phyloP scores from a whole-genome alignment of 345 rosid genomes.

The Gossypium raimondii region DNA sequence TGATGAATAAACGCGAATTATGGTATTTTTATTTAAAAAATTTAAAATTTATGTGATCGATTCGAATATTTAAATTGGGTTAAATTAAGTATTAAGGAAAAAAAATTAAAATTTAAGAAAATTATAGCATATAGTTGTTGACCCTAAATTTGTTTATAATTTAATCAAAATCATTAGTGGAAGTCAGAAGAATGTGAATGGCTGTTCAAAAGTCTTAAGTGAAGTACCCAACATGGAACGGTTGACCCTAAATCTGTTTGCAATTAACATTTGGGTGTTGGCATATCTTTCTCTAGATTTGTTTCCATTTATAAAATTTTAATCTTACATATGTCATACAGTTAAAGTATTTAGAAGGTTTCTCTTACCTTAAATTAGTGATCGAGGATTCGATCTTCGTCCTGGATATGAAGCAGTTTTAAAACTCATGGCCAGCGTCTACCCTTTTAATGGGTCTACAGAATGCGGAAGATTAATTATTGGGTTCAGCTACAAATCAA shows the following conservation, averaged over 20 bases:
- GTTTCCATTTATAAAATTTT: no score
- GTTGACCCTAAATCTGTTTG: background rate
- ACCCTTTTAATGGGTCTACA: no score
- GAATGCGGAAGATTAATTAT: no score
- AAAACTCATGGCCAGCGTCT: no score
- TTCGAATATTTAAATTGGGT: background rate
- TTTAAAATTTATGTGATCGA: no score
- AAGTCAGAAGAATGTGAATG: background rate
- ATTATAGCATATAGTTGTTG: background rate
- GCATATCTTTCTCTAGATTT: no score
- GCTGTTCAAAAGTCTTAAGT: background rate
- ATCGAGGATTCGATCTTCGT: fast-evolving
- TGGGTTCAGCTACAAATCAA: no score
- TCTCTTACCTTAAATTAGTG: no score
- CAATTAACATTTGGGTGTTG: no score
- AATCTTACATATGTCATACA: no score
- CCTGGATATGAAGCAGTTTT: fast-evolving
- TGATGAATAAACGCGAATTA: no score
- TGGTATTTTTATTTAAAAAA: background rate
- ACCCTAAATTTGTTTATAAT: background rate
- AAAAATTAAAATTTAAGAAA: background rate
- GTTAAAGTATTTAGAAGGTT: no score
- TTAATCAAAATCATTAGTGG: background rate
- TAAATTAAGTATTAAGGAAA: background rate
- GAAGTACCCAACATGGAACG: background rate